Conservation (phyloP, 1,284 basidiomycete species). For the Salmacisia buchloeana region DNA sequence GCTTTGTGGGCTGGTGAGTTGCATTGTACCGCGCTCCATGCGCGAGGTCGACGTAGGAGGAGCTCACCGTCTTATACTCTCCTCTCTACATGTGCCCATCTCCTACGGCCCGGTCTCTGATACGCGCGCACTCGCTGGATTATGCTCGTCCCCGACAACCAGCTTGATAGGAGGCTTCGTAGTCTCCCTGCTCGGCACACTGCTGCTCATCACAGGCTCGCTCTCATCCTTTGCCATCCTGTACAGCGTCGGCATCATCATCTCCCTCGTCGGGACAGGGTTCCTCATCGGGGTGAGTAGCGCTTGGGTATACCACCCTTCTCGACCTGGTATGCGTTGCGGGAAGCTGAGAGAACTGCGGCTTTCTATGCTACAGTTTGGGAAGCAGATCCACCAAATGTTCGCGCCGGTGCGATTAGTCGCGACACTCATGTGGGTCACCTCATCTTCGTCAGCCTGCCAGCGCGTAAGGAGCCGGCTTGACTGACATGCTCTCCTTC, state of each 20-base stretch:
- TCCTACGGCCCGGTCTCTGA: neutral
- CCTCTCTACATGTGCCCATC: neutral
- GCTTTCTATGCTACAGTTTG: constrained; percentile 16
- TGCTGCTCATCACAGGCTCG: constrained; percentile 69
- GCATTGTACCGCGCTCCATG: neutral
- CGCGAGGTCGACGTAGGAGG: neutral
- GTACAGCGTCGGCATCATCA: constrained; percentile 73
- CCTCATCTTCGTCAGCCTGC: neutral
- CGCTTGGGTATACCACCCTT: neutral
- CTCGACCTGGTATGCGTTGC: neutral
- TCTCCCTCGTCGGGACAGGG: constrained; percentile 66
- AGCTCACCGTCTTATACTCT: neutral
- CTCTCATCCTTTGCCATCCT: constrained; percentile 74
- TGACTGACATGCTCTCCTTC: too few relatives aligned
- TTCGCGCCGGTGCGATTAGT: constrained; percentile 85
- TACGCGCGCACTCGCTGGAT: too few relatives aligned
- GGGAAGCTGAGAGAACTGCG: too few relatives aligned
- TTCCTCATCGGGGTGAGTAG: constrained; percentile 25
- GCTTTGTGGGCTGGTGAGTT: constrained; percentile 36
- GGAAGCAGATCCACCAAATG: constrained; percentile 61
- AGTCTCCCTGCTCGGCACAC: constrained; percentile 72
- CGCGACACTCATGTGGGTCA: constrained; percentile 62
- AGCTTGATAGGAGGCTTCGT: constrained; percentile 58
- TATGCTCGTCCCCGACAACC: constrained; percentile 37
- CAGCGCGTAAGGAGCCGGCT: too few relatives aligned